Conservation (phyloP, 2,329 filamentous ascomycete species). For the Pseudogymnoascus sp. region DNA sequence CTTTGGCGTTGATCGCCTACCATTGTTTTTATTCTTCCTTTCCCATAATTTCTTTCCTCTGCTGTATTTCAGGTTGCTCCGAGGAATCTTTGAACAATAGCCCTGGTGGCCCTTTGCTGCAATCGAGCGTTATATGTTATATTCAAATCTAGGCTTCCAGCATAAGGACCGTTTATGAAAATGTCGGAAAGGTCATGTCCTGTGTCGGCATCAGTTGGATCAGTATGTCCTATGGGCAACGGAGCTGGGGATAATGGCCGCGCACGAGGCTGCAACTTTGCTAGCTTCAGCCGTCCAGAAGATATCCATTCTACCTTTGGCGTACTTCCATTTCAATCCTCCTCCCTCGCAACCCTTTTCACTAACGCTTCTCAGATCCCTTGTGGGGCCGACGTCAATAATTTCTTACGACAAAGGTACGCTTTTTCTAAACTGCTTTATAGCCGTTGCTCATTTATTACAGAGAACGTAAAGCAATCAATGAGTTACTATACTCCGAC, state of each 20-base stretch:
- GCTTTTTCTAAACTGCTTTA: constrained; percentile 7
- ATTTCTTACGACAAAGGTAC: constrained; percentile 39
- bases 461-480: constrained; percentile 35
- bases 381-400: constrained; percentile 35
- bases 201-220: constrained; percentile 15
- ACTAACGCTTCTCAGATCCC: constrained; percentile 32
- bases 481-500: constrained; percentile 20
- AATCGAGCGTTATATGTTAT: not conserved
- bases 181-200: constrained; percentile 20
- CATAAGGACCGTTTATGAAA: constrained; percentile 10
- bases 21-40: not conserved
- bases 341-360: not conserved
- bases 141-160: not conserved
- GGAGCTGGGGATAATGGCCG: constrained; percentile 18
- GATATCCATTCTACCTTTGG: constrained; percentile 30
- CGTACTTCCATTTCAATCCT: constrained; percentile 16
- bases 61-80: not conserved
- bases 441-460: not conserved
- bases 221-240: constrained; percentile 14
- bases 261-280: constrained; percentile 29
- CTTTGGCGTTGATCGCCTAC: not conserved
- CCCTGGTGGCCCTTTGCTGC: constrained; percentile 8
- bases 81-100: constrained; percentile 2
- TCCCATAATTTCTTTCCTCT: not conserved
- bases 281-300: constrained; percentile 25